Percentiles rank a stretch among this genome's conserved stretches.
These are phyloP conservation scores for Neurospora discreta DNA, from an alignment of 495 filamentous ascomycete genomes.

Conservation along the genomic window DNA sequence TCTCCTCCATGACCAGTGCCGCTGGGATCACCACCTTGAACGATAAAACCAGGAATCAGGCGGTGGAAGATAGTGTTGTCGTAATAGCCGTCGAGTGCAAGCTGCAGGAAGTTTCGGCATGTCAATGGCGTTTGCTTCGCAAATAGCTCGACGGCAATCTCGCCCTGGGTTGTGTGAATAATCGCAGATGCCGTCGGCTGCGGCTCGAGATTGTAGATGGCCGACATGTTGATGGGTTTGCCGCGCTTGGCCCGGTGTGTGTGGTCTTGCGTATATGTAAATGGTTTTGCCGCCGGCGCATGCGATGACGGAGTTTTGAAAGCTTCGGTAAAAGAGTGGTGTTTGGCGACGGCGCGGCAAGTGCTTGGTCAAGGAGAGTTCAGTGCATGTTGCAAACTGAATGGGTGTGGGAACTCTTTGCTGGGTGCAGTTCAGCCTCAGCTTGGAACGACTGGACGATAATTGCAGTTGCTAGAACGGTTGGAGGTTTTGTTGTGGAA, in stretches of 20 bases:
- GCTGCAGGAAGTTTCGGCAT: constrained; percentile 91
- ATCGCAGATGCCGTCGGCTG: constrained; percentile 82
- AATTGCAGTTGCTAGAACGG: not conserved
- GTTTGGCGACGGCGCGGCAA: not conserved
- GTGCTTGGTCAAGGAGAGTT: not conserved
- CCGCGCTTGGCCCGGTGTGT: not conserved
- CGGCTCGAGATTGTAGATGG: constrained; percentile 89
- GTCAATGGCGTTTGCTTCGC: constrained; percentile 86
- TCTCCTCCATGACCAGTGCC: constrained; percentile 85
- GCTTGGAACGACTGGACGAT: not conserved
- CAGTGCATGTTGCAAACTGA: not conserved
- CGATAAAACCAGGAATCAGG: constrained; percentile 77
- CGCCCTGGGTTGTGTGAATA: constrained; percentile 78
- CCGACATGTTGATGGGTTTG: constrained; percentile 47
- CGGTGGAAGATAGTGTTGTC: constrained; percentile 87
- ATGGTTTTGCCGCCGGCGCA: not conserved
- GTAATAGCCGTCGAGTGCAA: constrained; percentile 91
- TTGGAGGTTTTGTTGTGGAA: not conserved
- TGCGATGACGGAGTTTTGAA: not conserved
- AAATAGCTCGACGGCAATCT: constrained; percentile 83
- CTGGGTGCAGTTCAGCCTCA: not conserved
- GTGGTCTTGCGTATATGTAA: not conserved
- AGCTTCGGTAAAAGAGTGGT: not conserved
- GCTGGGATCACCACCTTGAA: constrained; percentile 82
- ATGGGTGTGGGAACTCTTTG: not conserved